Conservation (phyloP, 2,329 filamentous ascomycete genomes). For the Fusarium sp. region DNA sequence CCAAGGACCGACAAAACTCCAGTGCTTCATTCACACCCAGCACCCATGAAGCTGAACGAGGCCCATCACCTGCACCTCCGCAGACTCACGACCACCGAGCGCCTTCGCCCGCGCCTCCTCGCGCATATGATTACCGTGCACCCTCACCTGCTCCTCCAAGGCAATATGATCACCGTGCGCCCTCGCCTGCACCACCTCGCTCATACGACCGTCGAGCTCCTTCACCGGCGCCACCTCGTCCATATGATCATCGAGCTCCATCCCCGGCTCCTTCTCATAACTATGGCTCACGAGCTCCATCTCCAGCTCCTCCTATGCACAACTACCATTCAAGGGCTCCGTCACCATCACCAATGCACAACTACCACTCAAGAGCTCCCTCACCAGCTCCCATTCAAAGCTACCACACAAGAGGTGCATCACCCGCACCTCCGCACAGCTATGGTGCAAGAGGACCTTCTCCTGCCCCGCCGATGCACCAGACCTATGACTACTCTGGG, state of each 20-base stretch:
- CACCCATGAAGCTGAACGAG: constrained; percentile 43
- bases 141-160: constrained; percentile 47
- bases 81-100: constrained; percentile 38
- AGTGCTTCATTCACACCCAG: constrained; percentile 53
- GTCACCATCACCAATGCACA: constrained; percentile 41
- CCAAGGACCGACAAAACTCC: constrained; percentile 59
- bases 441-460: constrained; percentile 53
- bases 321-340: constrained; percentile 26
- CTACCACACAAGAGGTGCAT: constrained; percentile 48
- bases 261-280: constrained; percentile 51
- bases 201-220: constrained; percentile 42
- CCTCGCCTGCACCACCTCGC: constrained; percentile 51
- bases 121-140: constrained; percentile 37
- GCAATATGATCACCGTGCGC: constrained; percentile 39
- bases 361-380: constrained; percentile 6
- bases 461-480: constrained; percentile 48
- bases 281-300: constrained; percentile 52
- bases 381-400: constrained; percentile 37
- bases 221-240: constrained; percentile 51
- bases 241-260: constrained; percentile 42
- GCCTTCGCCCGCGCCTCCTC: constrained; percentile 52
- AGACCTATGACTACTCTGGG: constrained; percentile 51
- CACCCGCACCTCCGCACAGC: constrained; percentile 46
- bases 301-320: constrained; percentile 44
- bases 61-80: constrained; percentile 45